phyloP scores from a whole-genome alignment of 169 alveolate species.

The Eimeria falciformis region DNA sequence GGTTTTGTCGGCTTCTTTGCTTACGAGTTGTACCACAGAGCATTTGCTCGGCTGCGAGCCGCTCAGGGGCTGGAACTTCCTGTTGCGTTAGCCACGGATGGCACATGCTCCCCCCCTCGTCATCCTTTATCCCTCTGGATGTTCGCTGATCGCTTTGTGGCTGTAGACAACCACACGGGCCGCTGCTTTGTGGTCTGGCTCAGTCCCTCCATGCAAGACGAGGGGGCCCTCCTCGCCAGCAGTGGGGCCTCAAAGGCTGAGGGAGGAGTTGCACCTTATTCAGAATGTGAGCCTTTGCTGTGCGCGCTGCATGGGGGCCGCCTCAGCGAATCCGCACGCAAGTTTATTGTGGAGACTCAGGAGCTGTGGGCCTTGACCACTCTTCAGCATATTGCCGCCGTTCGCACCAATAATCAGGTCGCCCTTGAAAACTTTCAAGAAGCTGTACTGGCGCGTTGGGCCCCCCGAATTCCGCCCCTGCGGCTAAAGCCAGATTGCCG shows the following conservation, averaged over 20 bases:
- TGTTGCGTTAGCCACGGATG: not conserved
- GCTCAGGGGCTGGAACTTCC: not conserved
- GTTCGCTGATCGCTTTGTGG: constrained; percentile 72
- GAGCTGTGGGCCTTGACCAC: not conserved
- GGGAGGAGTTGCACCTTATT: not conserved
- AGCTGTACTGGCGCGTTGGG: no score
- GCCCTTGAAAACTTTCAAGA: not conserved
- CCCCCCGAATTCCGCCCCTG: not conserved
- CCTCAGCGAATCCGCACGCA: not conserved
- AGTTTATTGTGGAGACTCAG: not conserved
- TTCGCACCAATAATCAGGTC: not conserved
- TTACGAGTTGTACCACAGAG: constrained; percentile 79
- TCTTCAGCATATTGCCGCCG: not conserved
- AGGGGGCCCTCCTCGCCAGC: constrained; percentile 4
- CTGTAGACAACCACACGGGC: constrained; percentile 33
- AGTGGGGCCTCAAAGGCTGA: not conserved
- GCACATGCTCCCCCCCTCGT: not conserved
- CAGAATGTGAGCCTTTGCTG: constrained; percentile 7
- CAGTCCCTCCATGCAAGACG: constrained; percentile 11
- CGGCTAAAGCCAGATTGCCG: no score
- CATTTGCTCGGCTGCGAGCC: constrained; percentile 57
- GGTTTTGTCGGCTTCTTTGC: constrained; percentile 82
- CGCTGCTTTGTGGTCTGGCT: constrained; percentile 57
- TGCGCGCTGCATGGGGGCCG: not conserved
- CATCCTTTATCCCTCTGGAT: constrained; percentile 56